Percentiles rank a stretch among this genome's conserved stretches.
These are phyloP conservation scores for Sugiyamaella castrensis DNA, from an alignment of 1,139 yeast species.

Conservation along the genomic window DNA sequence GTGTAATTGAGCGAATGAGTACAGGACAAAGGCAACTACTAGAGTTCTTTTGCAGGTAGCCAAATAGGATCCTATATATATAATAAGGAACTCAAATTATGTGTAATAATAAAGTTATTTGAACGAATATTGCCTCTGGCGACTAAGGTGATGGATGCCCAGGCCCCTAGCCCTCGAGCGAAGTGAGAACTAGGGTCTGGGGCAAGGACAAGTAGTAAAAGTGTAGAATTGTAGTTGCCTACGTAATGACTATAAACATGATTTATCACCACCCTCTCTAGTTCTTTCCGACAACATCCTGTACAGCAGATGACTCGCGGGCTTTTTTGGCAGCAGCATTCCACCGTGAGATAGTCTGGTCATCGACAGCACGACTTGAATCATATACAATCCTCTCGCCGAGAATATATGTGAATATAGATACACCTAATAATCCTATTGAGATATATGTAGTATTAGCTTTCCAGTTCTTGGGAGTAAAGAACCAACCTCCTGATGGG, in stretches of 20 bases:
- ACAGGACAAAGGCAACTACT: conserved; percentile 33
- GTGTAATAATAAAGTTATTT: no score
- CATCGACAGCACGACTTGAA: conserved; percentile 33
- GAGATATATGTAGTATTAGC: conserved; percentile 37
- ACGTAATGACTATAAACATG: no score
- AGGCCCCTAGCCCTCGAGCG: no score
- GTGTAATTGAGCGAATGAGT: conserved; percentile 25
- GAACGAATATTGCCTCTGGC: no score
- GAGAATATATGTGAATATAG: conserved; percentile 32
- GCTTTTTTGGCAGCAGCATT: conserved; percentile 41
- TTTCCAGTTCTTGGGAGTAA: conserved; percentile 44
- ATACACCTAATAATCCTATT: conserved; percentile 35
- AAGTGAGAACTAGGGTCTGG: no score
- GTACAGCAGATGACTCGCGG: conserved; percentile 33
- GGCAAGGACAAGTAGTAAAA: no score
- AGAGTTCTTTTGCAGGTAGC: conserved; percentile 17
- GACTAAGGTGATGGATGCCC: no score
- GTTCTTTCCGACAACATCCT: conserved; percentile 25
- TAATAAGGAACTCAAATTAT: no score
- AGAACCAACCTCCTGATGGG: conserved; percentile 46
- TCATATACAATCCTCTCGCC: conserved; percentile 34
- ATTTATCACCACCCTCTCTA: not conserved
- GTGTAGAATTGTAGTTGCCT: no score
- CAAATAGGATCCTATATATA: not conserved
- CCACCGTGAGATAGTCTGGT: conserved; percentile 40